A percentile compares a stretch with the other conserved stretches of the same genome.
phyloP scores from a whole-genome alignment of 768 basidiomycete species.

The Termitomyces sp. region DNA sequence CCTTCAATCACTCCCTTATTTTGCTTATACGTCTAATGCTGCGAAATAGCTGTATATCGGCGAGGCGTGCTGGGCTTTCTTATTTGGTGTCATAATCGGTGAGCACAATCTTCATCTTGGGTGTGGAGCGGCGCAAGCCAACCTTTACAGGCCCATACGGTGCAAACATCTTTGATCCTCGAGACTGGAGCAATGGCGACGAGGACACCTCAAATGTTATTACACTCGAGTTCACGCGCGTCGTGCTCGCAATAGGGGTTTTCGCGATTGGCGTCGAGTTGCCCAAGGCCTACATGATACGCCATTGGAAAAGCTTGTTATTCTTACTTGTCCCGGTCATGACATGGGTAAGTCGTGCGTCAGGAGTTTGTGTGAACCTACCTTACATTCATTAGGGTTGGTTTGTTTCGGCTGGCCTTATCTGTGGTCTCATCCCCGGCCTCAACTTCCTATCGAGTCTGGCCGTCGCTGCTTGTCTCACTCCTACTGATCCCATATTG shows the following conservation, averaged over 20 bases:
- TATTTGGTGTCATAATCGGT: slow-evolving; percentile 91
- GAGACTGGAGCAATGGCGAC: slow-evolving; percentile 60
- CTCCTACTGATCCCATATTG: slow-evolving; percentile 92
- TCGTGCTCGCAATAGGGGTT: slow-evolving; percentile 94
- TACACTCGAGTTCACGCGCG: slow-evolving; percentile 87
- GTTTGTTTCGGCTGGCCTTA: slow-evolving; percentile 90
- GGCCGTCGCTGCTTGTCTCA: slow-evolving; percentile 89
- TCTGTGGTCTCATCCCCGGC: slow-evolving; percentile 88
- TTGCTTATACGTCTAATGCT: slow-evolving; percentile 8
- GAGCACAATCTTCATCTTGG: slow-evolving; percentile 22
- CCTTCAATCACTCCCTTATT: slow-evolving; percentile 14
- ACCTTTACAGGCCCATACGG: slow-evolving; percentile 69
- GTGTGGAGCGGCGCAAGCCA: neutral
- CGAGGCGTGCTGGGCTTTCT: slow-evolving; percentile 94
- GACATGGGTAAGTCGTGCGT: slow-evolving; percentile 65
- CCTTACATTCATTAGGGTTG: slow-evolving; percentile 61
- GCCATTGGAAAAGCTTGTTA: slow-evolving; percentile 90
- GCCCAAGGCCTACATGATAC: slow-evolving; percentile 90
- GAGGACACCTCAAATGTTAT: slow-evolving; percentile 63
- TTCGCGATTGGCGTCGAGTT: slow-evolving; percentile 98
- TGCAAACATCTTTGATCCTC: slow-evolving; percentile 78
- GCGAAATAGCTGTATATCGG: slow-evolving; percentile 77
- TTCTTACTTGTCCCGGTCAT: slow-evolving; percentile 83
- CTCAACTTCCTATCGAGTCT: slow-evolving; percentile 88
- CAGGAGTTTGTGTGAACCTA: neutral